Evolutionary conservation across 345 rosid species (phyloP).

Genomic region (Iberis pinnata): DNA sequence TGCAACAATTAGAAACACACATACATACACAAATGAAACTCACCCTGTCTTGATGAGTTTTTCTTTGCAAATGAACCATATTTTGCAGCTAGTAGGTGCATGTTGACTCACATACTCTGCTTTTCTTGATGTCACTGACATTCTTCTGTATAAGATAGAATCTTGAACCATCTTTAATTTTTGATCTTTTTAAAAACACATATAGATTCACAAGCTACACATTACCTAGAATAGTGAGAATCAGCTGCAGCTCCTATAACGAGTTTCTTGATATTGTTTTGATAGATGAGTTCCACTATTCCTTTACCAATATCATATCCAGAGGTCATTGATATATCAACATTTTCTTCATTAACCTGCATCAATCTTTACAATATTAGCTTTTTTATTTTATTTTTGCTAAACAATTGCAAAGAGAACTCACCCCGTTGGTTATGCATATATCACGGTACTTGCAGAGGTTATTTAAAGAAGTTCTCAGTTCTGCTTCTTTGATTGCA

Average conservation of each 20-base stretch:
- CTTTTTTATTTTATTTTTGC: too few relatives aligned
- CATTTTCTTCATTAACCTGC: slow-evolving; percentile 44
- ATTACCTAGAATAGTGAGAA: slow-evolving; percentile 50
- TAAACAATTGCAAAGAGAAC: background rate
- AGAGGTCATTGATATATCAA: slow-evolving; percentile 31
- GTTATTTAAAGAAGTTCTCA: slow-evolving; percentile 31
- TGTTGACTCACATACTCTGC: slow-evolving; percentile 43
- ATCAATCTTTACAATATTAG: background rate
- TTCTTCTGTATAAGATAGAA: slow-evolving; percentile 42
- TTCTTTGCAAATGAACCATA: slow-evolving; percentile 70
- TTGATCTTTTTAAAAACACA: background rate
- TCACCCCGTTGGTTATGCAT: slow-evolving; percentile 58
- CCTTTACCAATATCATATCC: slow-evolving; percentile 47
- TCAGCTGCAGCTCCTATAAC: slow-evolving; percentile 91
- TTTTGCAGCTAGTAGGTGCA: slow-evolving; percentile 59
- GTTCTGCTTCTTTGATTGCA: slow-evolving; percentile 47
- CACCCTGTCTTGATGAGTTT: slow-evolving; percentile 47
- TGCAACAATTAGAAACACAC: background rate
- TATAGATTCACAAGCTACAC: background rate
- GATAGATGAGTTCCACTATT: slow-evolving; percentile 48
- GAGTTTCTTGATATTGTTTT: slow-evolving; percentile 50
- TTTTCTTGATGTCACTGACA: slow-evolving; percentile 64
- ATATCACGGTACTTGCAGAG: slow-evolving; percentile 45
- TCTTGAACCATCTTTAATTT: too few relatives aligned
- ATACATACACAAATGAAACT: slow-evolving; percentile 3